Base-by-base conservation (phyloP, 2,329 filamentous ascomycete genomes). In the Lecanoromycetidae sp. region DNA sequence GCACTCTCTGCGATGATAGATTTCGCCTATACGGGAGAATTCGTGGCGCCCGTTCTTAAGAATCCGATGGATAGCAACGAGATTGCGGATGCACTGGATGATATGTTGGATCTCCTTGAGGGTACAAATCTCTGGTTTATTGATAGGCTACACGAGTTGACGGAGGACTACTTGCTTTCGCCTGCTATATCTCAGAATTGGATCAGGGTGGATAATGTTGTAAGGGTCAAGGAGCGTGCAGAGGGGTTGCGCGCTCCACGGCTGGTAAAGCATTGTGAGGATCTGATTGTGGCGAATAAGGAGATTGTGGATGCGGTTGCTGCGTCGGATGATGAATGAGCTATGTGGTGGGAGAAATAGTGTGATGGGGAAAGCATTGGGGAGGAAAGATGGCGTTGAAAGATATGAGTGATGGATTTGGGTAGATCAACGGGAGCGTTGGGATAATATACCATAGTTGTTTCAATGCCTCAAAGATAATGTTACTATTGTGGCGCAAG, bases 41-140 rank as follows among this genome's bases (percentile, higher is more conserved):
- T 33, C 32, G 10, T 10, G 0, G n/a, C 30, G 29, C 45, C 48
- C 3, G 4, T 20, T 6, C 37, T 52, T 2, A 19, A 32, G 17
- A 15, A 44, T 12, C 23, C 36, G 0, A 15, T 32, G 8, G 40
- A 52, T n/a, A 40, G 20, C 15, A 33, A 47, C 10, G 43, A 47
- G 38, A 36, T 50, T 8, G 47, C 46, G 1, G 22, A 9, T 4
- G 15, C 15, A 12, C 13, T 34, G 4, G 39, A 40, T 6, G 47
- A 48, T 1, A 25, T 52, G 2, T 25, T 52, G 4, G 51, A 52
- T 40, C 25, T 52, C 1, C 40, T 52, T 3, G 36, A 32, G 3
- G 43, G 51, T 8, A 32, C 51, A 5, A 41, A 50, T 26, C 19
- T 15, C 13, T 52, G 51, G 48, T 19, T 48, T 1, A 38, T 50